Percentiles rank a stretch among this genome's conserved stretches.
Conservation (phyloP, 1,284 basidiomycete species). For the Wallemia mellicola region DNA sequence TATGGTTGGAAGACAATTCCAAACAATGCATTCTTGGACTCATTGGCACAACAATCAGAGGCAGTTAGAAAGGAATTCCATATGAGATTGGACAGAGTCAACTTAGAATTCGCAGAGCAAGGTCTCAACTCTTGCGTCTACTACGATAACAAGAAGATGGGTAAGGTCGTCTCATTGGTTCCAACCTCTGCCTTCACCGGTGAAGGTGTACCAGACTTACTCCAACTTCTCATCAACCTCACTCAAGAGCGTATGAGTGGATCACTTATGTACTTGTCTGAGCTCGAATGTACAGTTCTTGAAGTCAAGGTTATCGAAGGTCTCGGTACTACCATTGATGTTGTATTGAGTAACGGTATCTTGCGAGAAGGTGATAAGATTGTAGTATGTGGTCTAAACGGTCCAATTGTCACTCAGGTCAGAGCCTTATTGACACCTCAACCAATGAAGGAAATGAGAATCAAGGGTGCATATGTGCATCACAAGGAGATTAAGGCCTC, state of each 20-base stretch:
- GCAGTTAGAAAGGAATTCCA: conserved; percentile 77
- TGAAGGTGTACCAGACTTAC: conserved; percentile 99
- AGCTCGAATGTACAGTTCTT: conserved; percentile 94
- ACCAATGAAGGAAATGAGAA: conserved; percentile 75
- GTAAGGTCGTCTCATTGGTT: conserved; percentile 76
- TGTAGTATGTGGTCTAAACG: conserved; percentile 88
- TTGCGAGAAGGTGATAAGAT: conserved; percentile 78
- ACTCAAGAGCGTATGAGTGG: conserved; percentile 97
- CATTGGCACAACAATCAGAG: conserved; percentile 52
- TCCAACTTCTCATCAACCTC: conserved; percentile 85
- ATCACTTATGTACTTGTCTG: conserved; percentile 88
- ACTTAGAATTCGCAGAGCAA: conserved; percentile 84
- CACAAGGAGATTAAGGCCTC: conserved; percentile 96
- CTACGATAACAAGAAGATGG: conserved; percentile 93
- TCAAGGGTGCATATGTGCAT: conserved; percentile 95
- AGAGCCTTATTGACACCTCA: conserved; percentile 87
- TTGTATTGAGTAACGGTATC: conserved; percentile 83
- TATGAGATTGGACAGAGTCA: conserved; percentile 56
- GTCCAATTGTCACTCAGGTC: conserved; percentile 84
- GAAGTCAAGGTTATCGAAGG: conserved; percentile 99
- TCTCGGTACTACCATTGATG: conserved; percentile 91
- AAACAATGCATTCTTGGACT: conserved; percentile 73
- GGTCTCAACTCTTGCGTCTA: conserved; percentile 84
- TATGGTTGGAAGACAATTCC: conserved; percentile 82
- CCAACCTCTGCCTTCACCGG: conserved; percentile 94